Base-by-base conservation (phyloP, 305 asterid genomes). In the Fraxinus angustifolia region DNA sequence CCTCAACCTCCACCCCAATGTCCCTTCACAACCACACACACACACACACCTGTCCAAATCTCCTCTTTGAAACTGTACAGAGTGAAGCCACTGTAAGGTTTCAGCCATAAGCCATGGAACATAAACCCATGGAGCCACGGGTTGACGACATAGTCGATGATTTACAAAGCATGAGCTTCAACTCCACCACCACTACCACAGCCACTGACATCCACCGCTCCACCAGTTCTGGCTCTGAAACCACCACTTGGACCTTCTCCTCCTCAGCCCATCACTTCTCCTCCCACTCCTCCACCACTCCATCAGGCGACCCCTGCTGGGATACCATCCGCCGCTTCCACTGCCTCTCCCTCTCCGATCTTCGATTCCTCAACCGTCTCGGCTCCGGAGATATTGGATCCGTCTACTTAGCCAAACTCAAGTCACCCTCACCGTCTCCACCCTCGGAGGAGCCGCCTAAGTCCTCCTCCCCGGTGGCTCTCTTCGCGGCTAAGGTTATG, bases 341-440 rank as follows among this genome's bases (percentile, higher is more conserved):
- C 48, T 30, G 90, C 0, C 84, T 91, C 80, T 84, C 97, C 81
- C 88, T 94, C 80, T 10, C 93, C 84, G 97, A 94, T 88, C 93
- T 95, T 86, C 97, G 96, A 17, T 95, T 95, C 91, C 90, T 95
- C 88, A 93, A 88, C 85, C 96, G 99, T 30, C 91, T 95, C 65
- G 99, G 99, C 71, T 78, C 98, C 84, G 99, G 99, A 8, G 99
- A 95, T 80, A 95, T 95, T 80, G 97, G 99, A 75, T 91, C 97
- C 3, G 99, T 95, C 60, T 95, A 89, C 88, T 80, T 95, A 8
- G 93, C 97, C 21, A 94, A 94, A 79, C 90, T 95, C 62, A 93
- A 92, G 77, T 80, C 88, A 0, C 86, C 88, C 6, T 42, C 1
- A 11, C 53, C 53, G n/a, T 42, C 53, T 42, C n/a, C 53, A 42